Percentiles rank a stretch among this genome's conserved stretches.
Evolutionary conservation across 1,284 basidiomycete genomes (phyloP).

Genomic region (Dichomitus squalens): DNA sequence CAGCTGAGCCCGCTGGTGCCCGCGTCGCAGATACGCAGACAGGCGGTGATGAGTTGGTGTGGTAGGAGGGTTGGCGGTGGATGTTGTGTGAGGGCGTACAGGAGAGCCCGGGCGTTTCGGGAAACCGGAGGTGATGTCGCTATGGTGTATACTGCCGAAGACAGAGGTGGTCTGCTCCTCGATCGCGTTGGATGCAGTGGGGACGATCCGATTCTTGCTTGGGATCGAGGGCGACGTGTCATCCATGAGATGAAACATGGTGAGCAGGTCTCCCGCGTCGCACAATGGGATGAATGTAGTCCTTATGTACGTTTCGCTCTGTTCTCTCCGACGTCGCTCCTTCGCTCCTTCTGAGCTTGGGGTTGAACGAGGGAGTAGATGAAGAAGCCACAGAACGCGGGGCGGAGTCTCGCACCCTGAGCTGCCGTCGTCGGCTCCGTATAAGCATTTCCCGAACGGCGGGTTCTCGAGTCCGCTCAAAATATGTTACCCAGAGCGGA

Average conservation of each 20-base stretch:
- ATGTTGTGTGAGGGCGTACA: constrained; percentile 45
- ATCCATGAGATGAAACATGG: constrained; percentile 76
- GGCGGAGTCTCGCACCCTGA: constrained; percentile 49
- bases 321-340: constrained; percentile 59
- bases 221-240: constrained; percentile 67
- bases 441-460: constrained; percentile 76
- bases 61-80: constrained; percentile 47
- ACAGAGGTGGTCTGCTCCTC: constrained; percentile 83
- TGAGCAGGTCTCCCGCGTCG: constrained; percentile 73
- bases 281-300: constrained; percentile 75
- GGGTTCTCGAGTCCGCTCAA: constrained; percentile 76
- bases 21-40: constrained; percentile 57
- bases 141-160: constrained; percentile 73
- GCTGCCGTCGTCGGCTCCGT: constrained; percentile 54
- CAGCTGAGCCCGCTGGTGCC: constrained; percentile 47
- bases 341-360: constrained; percentile 43
- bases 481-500: constrained; percentile 20
- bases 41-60: constrained; percentile 70
- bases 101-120: constrained; percentile 63
- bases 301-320: constrained; percentile 44
- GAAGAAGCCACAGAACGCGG: constrained; percentile 48
- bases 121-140: constrained; percentile 73
- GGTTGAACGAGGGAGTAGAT: constrained; percentile 58
- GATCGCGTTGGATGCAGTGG: constrained; percentile 76
- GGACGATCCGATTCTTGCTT: constrained; percentile 70